Percentiles rank a stretch among this genome's conserved stretches.
These are phyloP conservation scores for Artemisia princeps DNA, from an alignment of 140 eudicot genomes.

Conservation along the genomic window DNA sequence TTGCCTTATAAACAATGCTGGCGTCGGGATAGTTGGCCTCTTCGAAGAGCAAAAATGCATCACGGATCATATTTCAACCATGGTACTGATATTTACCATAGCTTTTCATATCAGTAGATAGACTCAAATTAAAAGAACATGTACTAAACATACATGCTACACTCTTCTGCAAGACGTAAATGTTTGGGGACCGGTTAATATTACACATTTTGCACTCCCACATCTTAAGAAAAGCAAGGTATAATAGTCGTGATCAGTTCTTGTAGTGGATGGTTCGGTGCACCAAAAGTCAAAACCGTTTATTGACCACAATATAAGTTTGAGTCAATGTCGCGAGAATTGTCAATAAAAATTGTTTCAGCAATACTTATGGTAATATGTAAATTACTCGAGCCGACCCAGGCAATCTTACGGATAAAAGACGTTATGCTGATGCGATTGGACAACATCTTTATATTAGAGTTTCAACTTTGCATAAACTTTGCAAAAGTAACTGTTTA, in stretches of 20 bases:
- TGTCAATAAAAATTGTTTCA: too few species aligned
- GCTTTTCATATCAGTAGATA: neutral
- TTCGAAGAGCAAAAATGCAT: constrained; percentile 42
- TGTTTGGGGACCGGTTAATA: constrained; percentile 60
- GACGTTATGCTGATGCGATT: too few species aligned
- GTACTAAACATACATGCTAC: neutral
- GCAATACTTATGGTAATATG: too few species aligned
- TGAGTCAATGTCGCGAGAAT: too few species aligned
- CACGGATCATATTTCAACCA: constrained; percentile 33
- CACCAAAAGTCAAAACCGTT: constrained; percentile 41
- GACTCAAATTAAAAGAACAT: neutral
- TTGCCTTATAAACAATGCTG: constrained; percentile 58
- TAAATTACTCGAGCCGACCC: too few species aligned
- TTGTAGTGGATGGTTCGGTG: constrained; percentile 39
- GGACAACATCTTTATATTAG: too few species aligned
- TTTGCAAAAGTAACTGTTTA: too few species aligned
- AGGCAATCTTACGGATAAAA: too few species aligned
- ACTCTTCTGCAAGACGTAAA: constrained; percentile 36
- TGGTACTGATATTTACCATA: constrained; percentile 36
- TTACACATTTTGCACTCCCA: constrained; percentile 51
- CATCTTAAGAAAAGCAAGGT: constrained; percentile 46
- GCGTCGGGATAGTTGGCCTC: constrained; percentile 24
- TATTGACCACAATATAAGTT: too few species aligned
- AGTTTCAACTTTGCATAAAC: too few species aligned
- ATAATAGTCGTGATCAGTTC: constrained; percentile 48